Base-by-base conservation (phyloP, 305 asterid species). In the Caryopteris hybrid region DNA sequence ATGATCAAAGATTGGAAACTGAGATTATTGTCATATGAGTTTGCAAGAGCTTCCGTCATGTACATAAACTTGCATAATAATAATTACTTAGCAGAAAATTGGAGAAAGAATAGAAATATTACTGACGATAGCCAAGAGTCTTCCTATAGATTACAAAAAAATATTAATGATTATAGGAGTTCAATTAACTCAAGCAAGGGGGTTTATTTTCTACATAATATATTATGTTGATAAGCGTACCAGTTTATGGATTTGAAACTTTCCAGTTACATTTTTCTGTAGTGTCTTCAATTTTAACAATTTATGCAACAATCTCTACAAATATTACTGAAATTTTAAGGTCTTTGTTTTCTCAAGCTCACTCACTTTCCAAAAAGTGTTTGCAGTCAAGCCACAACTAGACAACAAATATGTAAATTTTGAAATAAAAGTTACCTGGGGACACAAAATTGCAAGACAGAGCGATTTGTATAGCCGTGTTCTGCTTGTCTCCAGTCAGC, bases 401-500 rank as follows among this genome's bases (percentile, higher is more conserved):
- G 42, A 48, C 52, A 47, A 60, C 43, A 39, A 61, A 51, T 16
- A 59, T 56, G 60, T 55, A 73, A 38, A 58, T 9, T 18, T 61
- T 43, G 72, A 29, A 51, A 60, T 68, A 25, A 50, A 33, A 39
- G 57, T 64, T 80, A 93, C 99, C 99, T 43, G 99, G 99, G 45
- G 97, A 88, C 76, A 93, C 88, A 78, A 93, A 88, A 86, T 91
- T 88, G 84, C 99, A 93, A 34, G 99, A 91, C 64, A 88, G 95
- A 54, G 97, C 97, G 79, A 93, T 93, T 84, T 93, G 99, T 72
- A 93, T 87, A 17, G 97, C 99, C 16, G 99, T 93, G 82, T 57
- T 84, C 78, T 88, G 95, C 84, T 93, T 93, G 84, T 93, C 99
- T 63, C 99, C 99, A 63, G 99, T 93, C 78, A 93, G 84, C 99